Evolutionary conservation across 306 rosid genomes (phyloP).

Genomic region (Sophora flavescens): DNA sequence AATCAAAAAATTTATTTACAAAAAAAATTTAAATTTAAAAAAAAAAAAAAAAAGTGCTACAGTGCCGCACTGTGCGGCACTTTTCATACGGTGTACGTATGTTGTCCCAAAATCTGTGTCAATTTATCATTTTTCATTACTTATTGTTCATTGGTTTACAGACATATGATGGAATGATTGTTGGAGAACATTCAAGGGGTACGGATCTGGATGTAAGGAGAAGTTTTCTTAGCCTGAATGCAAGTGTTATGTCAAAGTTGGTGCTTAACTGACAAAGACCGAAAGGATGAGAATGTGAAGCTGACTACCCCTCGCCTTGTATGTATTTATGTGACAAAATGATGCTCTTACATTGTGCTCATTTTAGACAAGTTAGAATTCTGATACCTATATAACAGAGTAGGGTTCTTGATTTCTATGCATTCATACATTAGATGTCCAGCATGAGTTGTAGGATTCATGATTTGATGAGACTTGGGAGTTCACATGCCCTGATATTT

Average conservation of each 20-base stretch:
- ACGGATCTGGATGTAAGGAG: constrained; percentile 85
- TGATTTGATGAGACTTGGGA: constrained; percentile 23
- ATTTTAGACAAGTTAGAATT: constrained; percentile 26
- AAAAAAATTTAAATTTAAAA: too few relatives aligned
- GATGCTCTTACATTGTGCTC: constrained; percentile 15
- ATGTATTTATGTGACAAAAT: constrained; percentile 51
- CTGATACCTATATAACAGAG: background rate
- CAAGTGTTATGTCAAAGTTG: constrained; percentile 26
- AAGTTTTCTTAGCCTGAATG: constrained; percentile 37
- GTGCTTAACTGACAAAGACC: constrained; percentile 42
- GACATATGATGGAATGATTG: constrained; percentile 97
- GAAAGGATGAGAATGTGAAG: constrained; percentile 83
- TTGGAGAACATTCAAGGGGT: constrained; percentile 94
- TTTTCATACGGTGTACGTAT: too few relatives aligned
- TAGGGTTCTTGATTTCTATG: background rate
- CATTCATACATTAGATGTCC: constrained; percentile 27
- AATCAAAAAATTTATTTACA: too few relatives aligned
- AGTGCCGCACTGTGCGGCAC: too few relatives aligned
- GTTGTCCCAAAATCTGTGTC: too few relatives aligned
- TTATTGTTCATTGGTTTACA: constrained; percentile 51
- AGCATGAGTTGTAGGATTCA: constrained; percentile 36
- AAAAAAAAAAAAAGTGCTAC: too few relatives aligned
- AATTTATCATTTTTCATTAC: too few relatives aligned
- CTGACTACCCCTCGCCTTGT: constrained; percentile 96
- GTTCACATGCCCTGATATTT: constrained; percentile 25